phyloP scores from a whole-genome alignment of 2,329 filamentous ascomycete species.

The Juglanconis oblonga region DNA sequence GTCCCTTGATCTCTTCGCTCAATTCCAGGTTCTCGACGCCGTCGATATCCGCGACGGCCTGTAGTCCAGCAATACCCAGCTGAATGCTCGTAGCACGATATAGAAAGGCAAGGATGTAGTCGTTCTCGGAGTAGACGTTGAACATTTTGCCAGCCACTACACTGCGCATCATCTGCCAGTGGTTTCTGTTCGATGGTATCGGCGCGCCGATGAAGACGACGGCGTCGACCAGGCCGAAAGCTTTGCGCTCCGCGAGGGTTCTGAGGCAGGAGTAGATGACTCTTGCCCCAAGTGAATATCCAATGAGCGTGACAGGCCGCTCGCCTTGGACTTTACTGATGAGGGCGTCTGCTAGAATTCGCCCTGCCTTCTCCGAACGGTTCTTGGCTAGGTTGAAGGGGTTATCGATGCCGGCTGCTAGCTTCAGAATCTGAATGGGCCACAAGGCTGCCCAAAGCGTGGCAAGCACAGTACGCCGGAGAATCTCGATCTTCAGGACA shows the following conservation, averaged over 20 bases:
- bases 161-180: conserved; percentile 74
- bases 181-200: conserved; percentile 64
- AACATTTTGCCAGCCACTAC: conserved; percentile 80
- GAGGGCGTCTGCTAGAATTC: conserved; percentile 76
- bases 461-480: conserved; percentile 68
- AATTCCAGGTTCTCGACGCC: conserved; percentile 60
- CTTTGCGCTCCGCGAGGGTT: conserved; percentile 70
- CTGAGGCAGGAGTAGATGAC: conserved; percentile 81
- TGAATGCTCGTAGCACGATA: conserved; percentile 83
- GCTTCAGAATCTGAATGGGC: conserved; percentile 64
- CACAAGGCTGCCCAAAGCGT: conserved; percentile 67
- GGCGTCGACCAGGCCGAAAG: conserved; percentile 80
- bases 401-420: conserved; percentile 72
- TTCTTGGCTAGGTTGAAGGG: conserved; percentile 76
- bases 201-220: conserved; percentile 82
- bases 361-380: conserved; percentile 75
- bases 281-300: conserved; percentile 77
- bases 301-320: conserved; percentile 74
- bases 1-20: conserved; percentile 46
- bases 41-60: conserved; percentile 65
- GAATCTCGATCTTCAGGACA: conserved; percentile 69
- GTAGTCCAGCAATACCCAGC: conserved; percentile 78
- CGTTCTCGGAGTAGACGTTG: conserved; percentile 85
- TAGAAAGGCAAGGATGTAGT: conserved; percentile 82
- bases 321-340: conserved; percentile 81